Base-by-base conservation (phyloP, 2,329 filamentous ascomycete genomes). In the Monilinia fructicola region DNA sequence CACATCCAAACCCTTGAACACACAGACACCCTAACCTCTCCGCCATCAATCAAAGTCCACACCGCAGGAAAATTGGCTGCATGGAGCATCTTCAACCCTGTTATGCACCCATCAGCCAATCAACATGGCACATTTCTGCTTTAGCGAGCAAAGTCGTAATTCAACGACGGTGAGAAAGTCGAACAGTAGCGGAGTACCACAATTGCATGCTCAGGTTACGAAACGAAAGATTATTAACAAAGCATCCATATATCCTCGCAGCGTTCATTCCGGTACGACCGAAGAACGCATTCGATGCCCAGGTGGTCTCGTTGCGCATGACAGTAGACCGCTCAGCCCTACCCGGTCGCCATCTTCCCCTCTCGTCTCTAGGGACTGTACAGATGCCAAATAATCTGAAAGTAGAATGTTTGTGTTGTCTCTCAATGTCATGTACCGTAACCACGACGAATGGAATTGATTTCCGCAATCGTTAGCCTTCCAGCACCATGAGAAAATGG, bases 321-420 rank as follows among this genome's bases (percentile, higher is more conserved):
- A 63, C 55, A 58, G 46, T 52, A 64, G 60, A 66, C 60, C 54
- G 42, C 66, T 72, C 71, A 72, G 71, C 71, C 71, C 69, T 72
- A 72, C 71, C 71, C 71, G 71, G 68, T 62, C 60, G 54, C 54
- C 54, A 56, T 44, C 46, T 55, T 55, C 54, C 40, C 53, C 55
- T 54, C 62, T 58, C 46, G 58, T 54, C 9, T 35, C 14, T 16
- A 42, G 40, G 40, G 40, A 42, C 48, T 38, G n/a, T 59, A 60
- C 56, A 65, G 54, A 28, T 65, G 54, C 46, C 46, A 65, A 65
- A 35, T 26, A 59, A 35, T 35, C 64, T 54, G 12, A 52, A 65
- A 53, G 26, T 26, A 42, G 55, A 26, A 52, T 23, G 52, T 61
- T 61, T 53, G 55, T 53, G 28, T 48, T 65, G 46, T 44, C 23